Evolutionary conservation across 106 monocot species (phyloP), one percentile per base, ranked within the genome.

Genomic region (Acanthochlamys bracteata): DNA sequence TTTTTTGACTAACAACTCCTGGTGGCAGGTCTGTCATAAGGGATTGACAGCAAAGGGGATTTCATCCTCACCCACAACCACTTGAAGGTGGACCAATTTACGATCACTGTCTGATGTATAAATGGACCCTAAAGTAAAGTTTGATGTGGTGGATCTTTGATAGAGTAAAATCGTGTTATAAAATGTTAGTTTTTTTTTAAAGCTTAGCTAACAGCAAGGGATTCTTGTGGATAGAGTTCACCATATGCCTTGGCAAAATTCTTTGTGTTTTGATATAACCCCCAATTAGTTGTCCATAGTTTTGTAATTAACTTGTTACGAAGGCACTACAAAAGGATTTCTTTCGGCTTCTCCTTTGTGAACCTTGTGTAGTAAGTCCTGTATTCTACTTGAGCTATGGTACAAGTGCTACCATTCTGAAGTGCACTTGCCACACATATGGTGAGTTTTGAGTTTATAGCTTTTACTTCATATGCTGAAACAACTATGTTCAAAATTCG

Each of bases 1-100:
- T 91, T 76, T 91, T 91, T 71, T 55, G 86, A 22, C 33, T 91
- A 55, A 91, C 90, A 7, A 21, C 78, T 39, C 86, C 90, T 0
- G 90, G 90, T n/a, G 90, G 90, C 21, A 83, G 86, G 86, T 83
- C 83, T 1, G 83, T 91, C 24, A 76, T 91, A 58, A 73, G 76
- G 71, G 59, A 83, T 6, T 91, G 90, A 74, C 71, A 75, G 8
- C 80, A 79, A 16, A 70, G 90, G 0, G 90, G 90, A 42, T 91
- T 91, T 69, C 90, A 91, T 78, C 61, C 90, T 53, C 90, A 91
- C 25, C 66, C 67, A 42, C 55, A 55, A 33, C 86, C 90, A n/a
- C 27, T 55, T 0, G 86, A 71, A 21, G 90, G 90, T 0, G 73
- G 83, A 33, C 86, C 76, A 0, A 80, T 91, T 39, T 91, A 91